Percentiles rank a stretch among this genome's conserved stretches.
phyloP scores from a whole-genome alignment of 768 basidiomycete species.

The Rhizopogon vinicolor region DNA sequence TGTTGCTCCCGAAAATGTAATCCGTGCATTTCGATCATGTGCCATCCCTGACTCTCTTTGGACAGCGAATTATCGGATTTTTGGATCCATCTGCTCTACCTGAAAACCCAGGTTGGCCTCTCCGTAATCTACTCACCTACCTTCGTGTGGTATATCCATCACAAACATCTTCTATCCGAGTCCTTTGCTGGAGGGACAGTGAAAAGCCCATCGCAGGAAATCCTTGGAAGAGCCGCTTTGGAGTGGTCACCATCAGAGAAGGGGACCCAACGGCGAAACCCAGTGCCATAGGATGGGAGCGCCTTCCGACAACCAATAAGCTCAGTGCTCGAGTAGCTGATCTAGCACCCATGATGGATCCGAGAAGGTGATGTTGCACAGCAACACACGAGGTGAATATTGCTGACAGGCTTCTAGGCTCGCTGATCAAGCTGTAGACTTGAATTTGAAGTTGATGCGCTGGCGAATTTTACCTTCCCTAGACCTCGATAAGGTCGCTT shows the following conservation, averaged over 20 bases:
- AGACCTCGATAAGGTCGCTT: constrained; percentile 81
- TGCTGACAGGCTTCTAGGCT: constrained; percentile 43
- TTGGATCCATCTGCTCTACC: constrained; percentile 81
- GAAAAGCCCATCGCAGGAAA: constrained; percentile 39
- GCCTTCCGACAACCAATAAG: constrained; percentile 76
- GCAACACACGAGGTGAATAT: neutral
- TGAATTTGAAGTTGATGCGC: constrained; percentile 96
- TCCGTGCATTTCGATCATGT: neutral
- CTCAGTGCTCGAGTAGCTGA: constrained; percentile 85
- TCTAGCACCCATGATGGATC: constrained; percentile 96
- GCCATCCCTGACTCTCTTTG: neutral
- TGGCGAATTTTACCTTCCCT: constrained; percentile 93
- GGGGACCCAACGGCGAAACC: constrained; percentile 33
- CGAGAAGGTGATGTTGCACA: constrained; percentile 48
- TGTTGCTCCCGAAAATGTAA: constrained; percentile 36
- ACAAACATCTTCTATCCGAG: constrained; percentile 43
- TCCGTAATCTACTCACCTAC: constrained; percentile 88
- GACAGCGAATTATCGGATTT: constrained; percentile 56
- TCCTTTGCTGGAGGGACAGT: constrained; percentile 76
- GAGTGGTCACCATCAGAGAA: constrained; percentile 33
- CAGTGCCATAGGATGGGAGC: constrained; percentile 91
- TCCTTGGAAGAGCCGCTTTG: constrained; percentile 63
- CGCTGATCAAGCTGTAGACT: constrained; percentile 94
- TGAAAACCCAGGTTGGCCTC: constrained; percentile 83
- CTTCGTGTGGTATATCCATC: constrained; percentile 58